Evolutionary conservation across 2,329 filamentous ascomycete species (phyloP).

Genomic region (Coniochaeta sp.): DNA sequence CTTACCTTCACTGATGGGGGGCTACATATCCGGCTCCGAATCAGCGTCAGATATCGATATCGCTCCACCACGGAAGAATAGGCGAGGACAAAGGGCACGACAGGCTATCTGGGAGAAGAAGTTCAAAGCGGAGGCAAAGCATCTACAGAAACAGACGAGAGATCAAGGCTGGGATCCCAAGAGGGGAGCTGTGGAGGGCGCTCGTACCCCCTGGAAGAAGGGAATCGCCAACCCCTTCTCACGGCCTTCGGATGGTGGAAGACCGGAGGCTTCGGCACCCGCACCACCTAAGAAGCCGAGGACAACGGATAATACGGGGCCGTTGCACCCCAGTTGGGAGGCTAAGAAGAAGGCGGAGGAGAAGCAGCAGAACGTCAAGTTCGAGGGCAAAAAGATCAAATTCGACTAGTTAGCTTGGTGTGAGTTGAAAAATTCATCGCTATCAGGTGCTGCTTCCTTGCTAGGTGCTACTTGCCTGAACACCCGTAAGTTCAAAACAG

Average conservation of each 20-base stretch:
- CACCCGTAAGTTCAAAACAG: neutral
- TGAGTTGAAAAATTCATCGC: neutral
- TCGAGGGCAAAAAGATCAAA: constrained; percentile 49
- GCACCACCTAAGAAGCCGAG: constrained; percentile 8
- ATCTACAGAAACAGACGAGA: constrained; percentile 37
- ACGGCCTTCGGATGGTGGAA: constrained; percentile 3
- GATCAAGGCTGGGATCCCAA: constrained; percentile 52
- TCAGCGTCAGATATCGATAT: constrained; percentile 60
- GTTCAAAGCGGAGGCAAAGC: constrained; percentile 63
- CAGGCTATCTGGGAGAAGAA: constrained; percentile 77
- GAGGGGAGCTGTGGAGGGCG: constrained; percentile 43
- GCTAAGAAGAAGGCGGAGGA: constrained; percentile 57
- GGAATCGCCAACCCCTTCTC: constrained; percentile 21
- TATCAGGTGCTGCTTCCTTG: neutral
- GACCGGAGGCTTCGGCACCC: constrained; percentile 5
- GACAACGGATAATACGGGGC: constrained; percentile 24
- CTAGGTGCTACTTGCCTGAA: neutral
- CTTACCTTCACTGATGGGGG: constrained; percentile 68
- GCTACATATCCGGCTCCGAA: constrained; percentile 72
- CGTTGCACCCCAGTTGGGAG: constrained; percentile 58
- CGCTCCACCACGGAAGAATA: constrained; percentile 59
- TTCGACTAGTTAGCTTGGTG: constrained; percentile 37
- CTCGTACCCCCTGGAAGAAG: constrained; percentile 41
- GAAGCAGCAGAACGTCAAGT: constrained; percentile 40
- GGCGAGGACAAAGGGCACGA: constrained; percentile 68